Conservation (phyloP, 2,329 filamentous ascomycete species). For the Cryphonectria japonica region DNA sequence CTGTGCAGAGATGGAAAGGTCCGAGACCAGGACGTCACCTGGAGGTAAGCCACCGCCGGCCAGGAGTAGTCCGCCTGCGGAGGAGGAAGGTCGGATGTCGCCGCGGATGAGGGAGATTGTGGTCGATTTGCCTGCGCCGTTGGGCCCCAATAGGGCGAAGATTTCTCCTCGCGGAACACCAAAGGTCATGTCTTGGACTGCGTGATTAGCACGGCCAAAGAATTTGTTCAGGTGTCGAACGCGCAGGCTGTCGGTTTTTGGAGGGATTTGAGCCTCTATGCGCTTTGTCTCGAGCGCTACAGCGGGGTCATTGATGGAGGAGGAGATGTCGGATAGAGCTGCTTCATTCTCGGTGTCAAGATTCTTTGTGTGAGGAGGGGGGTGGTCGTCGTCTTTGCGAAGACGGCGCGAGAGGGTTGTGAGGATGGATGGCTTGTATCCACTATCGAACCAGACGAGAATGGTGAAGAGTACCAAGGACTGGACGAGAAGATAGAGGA, state of each 20-base stretch:
- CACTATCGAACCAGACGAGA: constrained; percentile 81
- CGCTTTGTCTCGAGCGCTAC: constrained; percentile 67
- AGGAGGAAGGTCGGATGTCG: constrained; percentile 73
- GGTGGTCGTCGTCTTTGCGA: constrained; percentile 33
- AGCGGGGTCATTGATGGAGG: constrained; percentile 56
- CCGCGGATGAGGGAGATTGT: constrained; percentile 88
- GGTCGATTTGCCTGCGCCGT: constrained; percentile 89
- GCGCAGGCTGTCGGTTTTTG: constrained; percentile 68
- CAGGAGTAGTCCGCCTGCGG: constrained; percentile 42
- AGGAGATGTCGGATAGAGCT: constrained; percentile 10
- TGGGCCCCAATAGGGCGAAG: constrained; percentile 87
- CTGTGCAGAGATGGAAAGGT: constrained; percentile 72
- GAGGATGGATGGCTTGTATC: constrained; percentile 62
- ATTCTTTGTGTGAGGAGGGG: constrained; percentile 28
- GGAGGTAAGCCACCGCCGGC: not conserved
- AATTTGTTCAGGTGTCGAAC: constrained; percentile 80
- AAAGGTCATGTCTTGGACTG: constrained; percentile 85
- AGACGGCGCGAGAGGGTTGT: constrained; percentile 47
- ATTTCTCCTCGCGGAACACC: constrained; percentile 79
- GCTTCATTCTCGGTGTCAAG: constrained; percentile 24
- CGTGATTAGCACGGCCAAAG: constrained; percentile 56
- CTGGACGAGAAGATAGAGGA: constrained; percentile 80
- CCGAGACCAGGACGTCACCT: constrained; percentile 81
- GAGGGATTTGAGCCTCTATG: constrained; percentile 55
- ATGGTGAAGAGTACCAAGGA: constrained; percentile 70